Evolutionary conservation across 208 protist genomes (phyloP).

Genomic region (Acanthamoeba castellanii): DNA sequence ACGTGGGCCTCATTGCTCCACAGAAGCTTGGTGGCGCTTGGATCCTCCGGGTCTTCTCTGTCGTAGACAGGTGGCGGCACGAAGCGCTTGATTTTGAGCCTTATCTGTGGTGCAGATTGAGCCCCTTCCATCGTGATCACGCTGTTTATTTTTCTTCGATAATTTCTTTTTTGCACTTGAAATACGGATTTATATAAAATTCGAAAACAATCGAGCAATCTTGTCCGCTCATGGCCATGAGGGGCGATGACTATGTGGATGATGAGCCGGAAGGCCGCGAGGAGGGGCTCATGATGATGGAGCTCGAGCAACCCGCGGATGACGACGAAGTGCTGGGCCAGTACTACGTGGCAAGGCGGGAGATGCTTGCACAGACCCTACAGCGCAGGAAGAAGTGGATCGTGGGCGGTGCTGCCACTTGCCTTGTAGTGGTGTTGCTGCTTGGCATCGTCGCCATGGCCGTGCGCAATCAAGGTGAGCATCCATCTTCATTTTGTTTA

Average conservation of each 20-base stretch:
- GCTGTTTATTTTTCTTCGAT: neutral
- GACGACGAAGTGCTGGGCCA: neutral
- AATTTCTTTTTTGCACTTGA: no score
- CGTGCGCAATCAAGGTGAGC: neutral
- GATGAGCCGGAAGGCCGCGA: neutral
- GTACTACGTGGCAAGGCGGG: neutral
- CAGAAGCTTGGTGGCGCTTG: neutral
- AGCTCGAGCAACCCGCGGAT: neutral
- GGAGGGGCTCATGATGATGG: neutral
- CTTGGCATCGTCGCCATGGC: conserved; percentile 8
- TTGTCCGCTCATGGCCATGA: neutral
- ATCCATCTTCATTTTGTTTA: no score
- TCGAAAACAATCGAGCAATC: neutral
- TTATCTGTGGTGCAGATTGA: neutral
- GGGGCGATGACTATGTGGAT: neutral
- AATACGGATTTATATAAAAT: neutral
- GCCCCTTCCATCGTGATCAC: neutral
- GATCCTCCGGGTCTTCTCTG: neutral
- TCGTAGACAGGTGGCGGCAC: neutral
- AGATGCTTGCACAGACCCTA: neutral
- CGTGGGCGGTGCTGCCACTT: neutral
- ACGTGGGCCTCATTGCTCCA: conserved; percentile 28
- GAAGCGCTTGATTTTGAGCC: neutral
- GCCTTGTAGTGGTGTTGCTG: neutral
- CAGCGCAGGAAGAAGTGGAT: neutral